Evolutionary conservation across 192 early-diverging fungal genomes (phyloP).

Genomic region (Rhizophagus prolifer): DNA sequence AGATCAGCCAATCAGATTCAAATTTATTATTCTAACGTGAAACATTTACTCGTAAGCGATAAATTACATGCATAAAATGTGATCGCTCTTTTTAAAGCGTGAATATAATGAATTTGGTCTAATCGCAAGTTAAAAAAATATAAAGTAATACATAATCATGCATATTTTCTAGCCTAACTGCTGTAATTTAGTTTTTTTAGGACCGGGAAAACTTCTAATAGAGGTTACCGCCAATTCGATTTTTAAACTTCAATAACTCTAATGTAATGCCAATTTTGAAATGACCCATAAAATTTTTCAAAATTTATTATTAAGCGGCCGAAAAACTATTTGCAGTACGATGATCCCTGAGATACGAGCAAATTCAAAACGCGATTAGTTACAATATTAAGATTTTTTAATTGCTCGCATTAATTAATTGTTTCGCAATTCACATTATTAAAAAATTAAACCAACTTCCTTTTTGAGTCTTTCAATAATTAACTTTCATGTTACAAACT

Average conservation of each 20-base stretch:
- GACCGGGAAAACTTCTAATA: conserved; percentile 7
- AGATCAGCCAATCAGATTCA: conserved; percentile 13
- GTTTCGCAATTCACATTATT: not conserved
- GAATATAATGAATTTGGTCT: not conserved
- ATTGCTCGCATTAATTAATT: conserved; percentile 13
- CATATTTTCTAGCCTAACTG: no score
- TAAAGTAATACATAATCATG: no score
- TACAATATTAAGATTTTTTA: not conserved
- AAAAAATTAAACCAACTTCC: not conserved
- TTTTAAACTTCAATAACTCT: not conserved
- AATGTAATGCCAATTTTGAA: not conserved
- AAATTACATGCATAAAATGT: not conserved
- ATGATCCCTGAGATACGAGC: no score
- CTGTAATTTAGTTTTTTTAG: not conserved
- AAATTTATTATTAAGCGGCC: no score
- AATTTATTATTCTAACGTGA: conserved; percentile 2
- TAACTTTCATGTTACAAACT: conserved; percentile 16
- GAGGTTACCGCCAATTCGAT: conserved; percentile 9
- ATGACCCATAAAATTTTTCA: not conserved
- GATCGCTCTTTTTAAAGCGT: not conserved
- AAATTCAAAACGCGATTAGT: not conserved
- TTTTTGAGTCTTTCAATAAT: conserved; percentile 15
- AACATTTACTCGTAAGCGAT: not conserved
- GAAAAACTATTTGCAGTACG: no score
- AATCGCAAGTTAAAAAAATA: no score